Conservation (phyloP, 2,329 filamentous ascomycete genomes). For the Colletotrichum destructivum region DNA sequence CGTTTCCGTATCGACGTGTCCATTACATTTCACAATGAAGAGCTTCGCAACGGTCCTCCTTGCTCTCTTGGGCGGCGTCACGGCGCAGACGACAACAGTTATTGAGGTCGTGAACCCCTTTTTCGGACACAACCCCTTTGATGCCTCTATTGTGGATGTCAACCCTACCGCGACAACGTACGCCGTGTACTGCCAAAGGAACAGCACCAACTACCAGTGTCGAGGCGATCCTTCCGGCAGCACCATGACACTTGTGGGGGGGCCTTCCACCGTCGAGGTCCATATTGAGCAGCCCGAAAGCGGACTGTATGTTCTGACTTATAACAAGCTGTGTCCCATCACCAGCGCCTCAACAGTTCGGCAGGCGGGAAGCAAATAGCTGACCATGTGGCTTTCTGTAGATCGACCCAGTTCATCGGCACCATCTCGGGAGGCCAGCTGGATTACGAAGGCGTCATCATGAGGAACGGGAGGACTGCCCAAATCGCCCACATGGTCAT, state of each 20-base stretch:
- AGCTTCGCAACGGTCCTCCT: background rate
- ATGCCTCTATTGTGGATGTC: conserved; percentile 51
- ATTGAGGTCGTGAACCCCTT: conserved; percentile 49
- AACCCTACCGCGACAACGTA: conserved; percentile 50
- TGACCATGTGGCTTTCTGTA: background rate
- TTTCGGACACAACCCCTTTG: conserved; percentile 44
- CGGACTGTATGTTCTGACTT: background rate
- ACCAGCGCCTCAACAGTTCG: background rate
- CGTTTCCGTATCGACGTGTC: no score
- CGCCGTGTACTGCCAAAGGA: conserved; percentile 47
- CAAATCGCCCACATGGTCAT: background rate
- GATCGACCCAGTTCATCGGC: conserved; percentile 19
- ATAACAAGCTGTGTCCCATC: background rate
- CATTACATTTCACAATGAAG: conserved; percentile 2
- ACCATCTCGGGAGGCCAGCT: conserved; percentile 5
- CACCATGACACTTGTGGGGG: conserved; percentile 50
- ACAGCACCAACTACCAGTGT: conserved; percentile 46
- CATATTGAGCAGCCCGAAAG: conserved; percentile 17
- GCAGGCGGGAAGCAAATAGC: background rate
- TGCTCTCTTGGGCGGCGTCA: conserved; percentile 31
- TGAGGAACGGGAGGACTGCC: conserved; percentile 5
- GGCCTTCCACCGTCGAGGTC: conserved; percentile 47
- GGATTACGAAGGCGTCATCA: background rate
- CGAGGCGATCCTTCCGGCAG: conserved; percentile 33
- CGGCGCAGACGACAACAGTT: conserved; percentile 47